These are phyloP conservation scores for Globisporangium uncinulatum DNA, from an alignment of 352 stramenopile genomes.

Conservation along the genomic window DNA sequence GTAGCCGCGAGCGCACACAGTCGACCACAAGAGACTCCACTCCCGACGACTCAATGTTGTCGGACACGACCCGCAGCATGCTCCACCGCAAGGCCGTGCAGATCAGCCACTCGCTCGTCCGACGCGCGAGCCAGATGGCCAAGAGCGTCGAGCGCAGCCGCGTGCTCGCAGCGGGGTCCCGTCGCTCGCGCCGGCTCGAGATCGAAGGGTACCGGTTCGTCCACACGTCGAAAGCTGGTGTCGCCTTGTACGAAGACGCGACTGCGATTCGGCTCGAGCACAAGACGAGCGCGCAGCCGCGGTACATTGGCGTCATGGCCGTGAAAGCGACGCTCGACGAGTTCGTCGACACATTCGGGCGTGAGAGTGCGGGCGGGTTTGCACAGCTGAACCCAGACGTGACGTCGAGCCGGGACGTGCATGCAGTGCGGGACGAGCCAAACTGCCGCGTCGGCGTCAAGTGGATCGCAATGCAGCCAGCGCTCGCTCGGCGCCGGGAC, in stretches of 20 bases:
- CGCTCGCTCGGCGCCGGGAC: constrained; percentile 25
- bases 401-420: constrained; percentile 14
- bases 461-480: constrained; percentile 25
- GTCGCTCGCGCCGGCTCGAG: constrained; percentile 2
- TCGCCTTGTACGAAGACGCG: constrained; percentile 13
- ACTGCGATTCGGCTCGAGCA: constrained; percentile 3
- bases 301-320: constrained; percentile 9
- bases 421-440: constrained; percentile 19
- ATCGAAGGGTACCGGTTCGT: constrained; percentile 13
- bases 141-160: constrained; percentile 12
- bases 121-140: constrained; percentile 7
- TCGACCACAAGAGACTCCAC: not conserved
- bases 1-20: constrained; percentile 1
- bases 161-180: not conserved
- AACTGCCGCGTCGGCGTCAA: constrained; percentile 27
- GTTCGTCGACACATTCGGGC: constrained; percentile 24
- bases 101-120: constrained; percentile 13
- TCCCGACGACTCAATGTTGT: constrained; percentile 4
- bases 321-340: constrained; percentile 24
- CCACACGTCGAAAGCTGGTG: constrained; percentile 4
- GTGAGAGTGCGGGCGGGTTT: not conserved
- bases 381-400: constrained; percentile 11
- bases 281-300: not conserved
- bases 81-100: constrained; percentile 7
- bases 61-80: constrained; percentile 2